Base-by-base conservation (phyloP, 192 early-diverging fungal genomes). In the Kickxella alabastrina region DNA sequence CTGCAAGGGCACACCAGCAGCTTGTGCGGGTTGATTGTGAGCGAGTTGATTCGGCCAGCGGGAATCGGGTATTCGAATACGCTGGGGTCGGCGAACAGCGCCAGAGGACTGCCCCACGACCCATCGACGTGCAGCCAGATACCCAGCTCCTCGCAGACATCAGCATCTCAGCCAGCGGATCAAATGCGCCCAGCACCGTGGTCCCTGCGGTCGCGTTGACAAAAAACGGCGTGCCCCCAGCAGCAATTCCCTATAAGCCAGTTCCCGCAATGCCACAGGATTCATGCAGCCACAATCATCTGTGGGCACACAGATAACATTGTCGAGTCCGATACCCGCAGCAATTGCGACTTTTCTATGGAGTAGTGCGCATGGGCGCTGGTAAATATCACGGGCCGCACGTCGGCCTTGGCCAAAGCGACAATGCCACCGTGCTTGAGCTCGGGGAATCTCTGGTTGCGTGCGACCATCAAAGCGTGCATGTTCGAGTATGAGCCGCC, bases 201-300 rank as follows among this genome's bases (percentile, higher is more conserved):
- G 90, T 92, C 28, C 90, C 90, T 32, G 86, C 82, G 0, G 90
- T 92, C 8, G 83, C 84, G 58, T 87, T 88, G 59, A 92, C 82
- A 54, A 91, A 90, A 47, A 89, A 90, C 13, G 90, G 90, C 69
- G 68, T 7, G 78, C 78, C 14, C 79, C 84, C 1, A 49, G 14
- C 6, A 50, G 62, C 3, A 79, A 36, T 0, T 74, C 63, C 9
- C 49, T 42, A 14, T 60, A 55, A 13, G 88, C 68, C 32, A 80
- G 24, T 1, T 42, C 57, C 56, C 84, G 81, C 37, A 90, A 54
- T 51, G 75, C 70, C 12, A 52, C 48, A 5, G 75, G 47, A 28
- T 72, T 59, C 87, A 90, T 89, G 18, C 79, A 54, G 3, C 88
- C 90, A 7, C 52, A 17, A 1, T 61, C 51, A 43, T 89, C 82